Evolutionary conservation across 371 early-diverging fungal genomes (phyloP), one percentile per base, ranked within the genome.

Genomic region (Zopfochytrium polystomum): DNA sequence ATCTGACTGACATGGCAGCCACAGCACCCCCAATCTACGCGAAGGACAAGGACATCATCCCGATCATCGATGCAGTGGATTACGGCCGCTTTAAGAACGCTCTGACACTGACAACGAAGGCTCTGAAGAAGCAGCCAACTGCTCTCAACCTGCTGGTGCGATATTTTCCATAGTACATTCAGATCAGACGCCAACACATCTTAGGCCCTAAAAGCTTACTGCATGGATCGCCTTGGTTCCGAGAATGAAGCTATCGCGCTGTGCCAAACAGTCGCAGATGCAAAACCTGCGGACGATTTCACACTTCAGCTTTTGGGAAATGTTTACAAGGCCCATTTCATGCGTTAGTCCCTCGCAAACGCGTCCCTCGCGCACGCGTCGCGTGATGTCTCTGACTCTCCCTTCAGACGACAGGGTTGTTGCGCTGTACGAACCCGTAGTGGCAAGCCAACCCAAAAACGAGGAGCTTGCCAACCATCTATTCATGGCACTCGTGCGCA

Each of bases 401-500:
- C 20, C 25, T 30, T 32, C 71, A 83, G 89, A 82, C 34, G 71
- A 78, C 15, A 81, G 86, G 0, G 81, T 91, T 68, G 84, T 85
- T 26, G 79, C 81, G 27, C 67, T 91, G 18, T 92, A 93, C 66
- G 87, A 86, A 54, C 80, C 76, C 15, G 92, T 90, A 2, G 80
- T 81, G 11, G 80, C 73, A 53, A 53, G 58, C 27, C 72, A 77
- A 45, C 90, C 92, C 7, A 74, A 77, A 22, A 85, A 88, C 60
- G 91, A 91, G 66, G 87, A 87, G 49, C 74, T 87, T 56, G 86
- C 77, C 23, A 85, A 78, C 43, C 86, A 90, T 49, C 85, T 85
- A 85, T 93, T 90, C 68, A 90, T 93, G 90, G 85, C 89, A 0
- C 79, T 90, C 56, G 91, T 89, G 0, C 83, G 90, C 49, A 81